Base-by-base conservation (phyloP, 2,329 filamentous ascomycete genomes). In the Phyllosticta capitalensis region DNA sequence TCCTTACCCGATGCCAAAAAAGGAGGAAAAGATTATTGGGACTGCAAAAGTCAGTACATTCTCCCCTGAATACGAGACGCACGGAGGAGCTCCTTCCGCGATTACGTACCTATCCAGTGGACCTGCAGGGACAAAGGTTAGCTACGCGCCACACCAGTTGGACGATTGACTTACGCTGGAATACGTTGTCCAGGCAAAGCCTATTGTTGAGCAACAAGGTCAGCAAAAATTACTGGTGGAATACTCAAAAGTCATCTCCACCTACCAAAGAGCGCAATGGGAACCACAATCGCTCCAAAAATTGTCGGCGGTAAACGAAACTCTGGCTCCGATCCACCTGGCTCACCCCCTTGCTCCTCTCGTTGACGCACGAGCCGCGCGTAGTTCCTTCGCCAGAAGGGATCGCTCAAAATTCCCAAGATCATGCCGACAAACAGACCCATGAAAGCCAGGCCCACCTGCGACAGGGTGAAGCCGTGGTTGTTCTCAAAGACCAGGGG, bases 101-200 rank as follows among this genome's bases (percentile, higher is more conserved):
- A 57, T 64, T 66, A 65, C 68, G 65, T 75, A 78, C 76, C 75
- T 71, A 78, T 78, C 76, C 76, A 78, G 69, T 78, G 76, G 64
- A 78, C 74, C 76, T 78, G 67, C 67, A 69, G 60, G 65, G 63
- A 61, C 64, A 64, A 45, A 66, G 65, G 63, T 67, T 67, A 67
- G 69, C 69, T 67, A 64, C 48, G 62, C 63, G 61, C 49, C 53
- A 52, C 60, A 88, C 86, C 52, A 85, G 38, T 60, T 58, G 80
- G 62, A 89, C 87, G 85, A 54, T 21, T 5, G 85, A 92, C 73
- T 90, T 54, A 96, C 82, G 65, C 73, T 81, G 1, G 85, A 72
- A 70, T 86, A 92, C 14, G 88, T 87, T 4, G 89, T 91, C 88
- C 90, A 96, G 9, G 84, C 90, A 74, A 96, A 96, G 75, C 76